Evolutionary conservation across 176 grass and related monocot species (phyloP), one percentile per base, ranked within the genome.

Genomic region (Oryza longistaminata): DNA sequence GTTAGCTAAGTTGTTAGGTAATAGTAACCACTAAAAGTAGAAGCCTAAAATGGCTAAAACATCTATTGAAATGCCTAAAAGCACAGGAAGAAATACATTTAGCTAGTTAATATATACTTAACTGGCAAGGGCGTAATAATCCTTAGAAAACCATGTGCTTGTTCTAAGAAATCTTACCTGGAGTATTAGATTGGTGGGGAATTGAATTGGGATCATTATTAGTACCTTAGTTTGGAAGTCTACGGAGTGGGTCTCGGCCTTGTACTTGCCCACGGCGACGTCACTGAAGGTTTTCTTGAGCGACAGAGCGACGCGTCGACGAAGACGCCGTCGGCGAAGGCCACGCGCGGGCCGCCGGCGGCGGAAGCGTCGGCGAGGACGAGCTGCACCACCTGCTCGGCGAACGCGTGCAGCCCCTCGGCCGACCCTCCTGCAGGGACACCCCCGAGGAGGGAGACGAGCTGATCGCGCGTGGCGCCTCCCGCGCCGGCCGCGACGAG

Each of bases 141-240:
- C 39, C 5, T 69, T 55, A n/a, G 21, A 45, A 55, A 17, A 37
- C 0, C 5, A 11, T n/a, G 42, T 29, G 24, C 24, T 24, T 34
- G 67, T 37, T 42, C 17, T 55, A 2, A 55, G 52, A 55, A 19
- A 55, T 55, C 5, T 1, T 55, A 19, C 5, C 16, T 21, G n/a
- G n/a, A n/a, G n/a, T n/a, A 50, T n/a, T 42, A 60, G 76, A 15
- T 46, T 13, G 25, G 72, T 33, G 35, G 64, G 5, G 11, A 43
- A 52, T 50, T 69, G 69, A 52, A 52, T 50, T 69, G 69, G 31
- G 26, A 29, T 25, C 68, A 21, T 53, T 16, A 24, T 62, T n/a
- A n/a, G n/a, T n/a, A 93, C 91, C 85, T 90, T 92, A 37, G 83
- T 87, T 81, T 72, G 84, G 79, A 96, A 97, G 69, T 92, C 89